Evolutionary conservation across 2,329 filamentous ascomycete species (phyloP).

Genomic region (Xylaria arbuscula): DNA sequence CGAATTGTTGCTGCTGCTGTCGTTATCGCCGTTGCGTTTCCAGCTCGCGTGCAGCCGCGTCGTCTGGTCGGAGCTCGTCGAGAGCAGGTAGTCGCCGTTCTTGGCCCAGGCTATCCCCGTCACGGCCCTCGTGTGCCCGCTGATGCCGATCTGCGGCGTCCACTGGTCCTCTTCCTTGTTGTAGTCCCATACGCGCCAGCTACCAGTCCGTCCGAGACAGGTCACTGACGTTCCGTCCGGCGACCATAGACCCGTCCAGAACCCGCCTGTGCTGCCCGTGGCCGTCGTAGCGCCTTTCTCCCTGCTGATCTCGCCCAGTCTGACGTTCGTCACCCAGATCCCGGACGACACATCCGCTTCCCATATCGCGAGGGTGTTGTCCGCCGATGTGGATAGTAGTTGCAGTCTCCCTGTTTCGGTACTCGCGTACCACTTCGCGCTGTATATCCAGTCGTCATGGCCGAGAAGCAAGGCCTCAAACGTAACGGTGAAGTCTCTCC

Average conservation of each 20-base stretch:
- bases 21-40: conserved; percentile 54
- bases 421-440: conserved; percentile 76
- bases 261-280: conserved; percentile 93
- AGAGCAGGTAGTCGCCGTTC: conserved; percentile 84
- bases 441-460: conserved; percentile 99
- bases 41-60: conserved; percentile 87
- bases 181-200: conserved; percentile 88
- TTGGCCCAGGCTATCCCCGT: conserved; percentile 87
- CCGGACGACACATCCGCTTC: conserved; percentile 84
- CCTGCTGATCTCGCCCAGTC: conserved; percentile 91
- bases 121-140: conserved; percentile 85
- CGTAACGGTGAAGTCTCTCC: conserved; percentile 79
- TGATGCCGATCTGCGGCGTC: conserved; percentile 79
- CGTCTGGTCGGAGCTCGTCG: conserved; percentile 92
- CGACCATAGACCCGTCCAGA: conserved; percentile 96
- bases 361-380: conserved; percentile 96
- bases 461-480: conserved; percentile 95
- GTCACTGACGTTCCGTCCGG: conserved; percentile 79
- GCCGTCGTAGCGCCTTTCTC: conserved; percentile 97
- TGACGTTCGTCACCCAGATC: conserved; percentile 87
- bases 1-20: conserved; percentile 60
- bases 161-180: conserved; percentile 72
- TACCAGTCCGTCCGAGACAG: conserved; percentile 89
- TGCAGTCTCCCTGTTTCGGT: conserved; percentile 66
- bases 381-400: conserved; percentile 89